Conservation (phyloP, 352 stramenopile species). For the Globisporangium okanoganense region DNA sequence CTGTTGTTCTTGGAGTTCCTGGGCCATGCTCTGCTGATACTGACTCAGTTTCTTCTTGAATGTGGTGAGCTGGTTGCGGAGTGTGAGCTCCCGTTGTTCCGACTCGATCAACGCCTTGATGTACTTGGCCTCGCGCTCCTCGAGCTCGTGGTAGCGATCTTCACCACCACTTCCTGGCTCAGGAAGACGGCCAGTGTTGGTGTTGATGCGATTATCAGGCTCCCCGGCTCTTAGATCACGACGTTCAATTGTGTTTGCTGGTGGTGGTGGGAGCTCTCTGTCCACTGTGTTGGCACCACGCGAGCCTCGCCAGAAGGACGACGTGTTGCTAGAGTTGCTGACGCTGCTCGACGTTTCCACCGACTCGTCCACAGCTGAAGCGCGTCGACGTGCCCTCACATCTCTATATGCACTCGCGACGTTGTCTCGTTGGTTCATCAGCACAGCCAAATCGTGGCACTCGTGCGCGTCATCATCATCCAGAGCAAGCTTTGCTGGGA, state of each 20-base stretch:
- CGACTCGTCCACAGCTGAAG: conserved; percentile 1
- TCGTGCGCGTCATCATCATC: not conserved
- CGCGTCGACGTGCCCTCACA: not conserved
- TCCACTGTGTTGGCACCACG: not conserved
- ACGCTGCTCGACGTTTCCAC: conserved; percentile 15
- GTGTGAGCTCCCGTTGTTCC: conserved; percentile 66
- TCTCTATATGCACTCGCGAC: not conserved
- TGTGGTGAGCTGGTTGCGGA: conserved; percentile 42
- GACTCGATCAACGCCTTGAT: conserved; percentile 74
- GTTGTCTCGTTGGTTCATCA: not conserved
- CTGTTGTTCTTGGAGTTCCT: conserved; percentile 41
- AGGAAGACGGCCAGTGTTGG: not conserved
- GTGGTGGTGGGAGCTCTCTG: not conserved
- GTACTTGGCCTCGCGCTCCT: conserved; percentile 69
- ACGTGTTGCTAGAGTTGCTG: conserved; percentile 12
- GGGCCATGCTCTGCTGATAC: conserved; percentile 34
- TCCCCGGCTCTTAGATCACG: not conserved
- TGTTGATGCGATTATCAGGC: not conserved
- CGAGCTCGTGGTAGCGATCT: conserved; percentile 40
- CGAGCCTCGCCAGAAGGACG: conserved; percentile 11
- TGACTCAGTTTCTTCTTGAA: conserved; percentile 43
- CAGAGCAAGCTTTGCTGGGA: not conserved
- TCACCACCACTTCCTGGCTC: not conserved
- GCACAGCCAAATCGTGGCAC: not conserved
- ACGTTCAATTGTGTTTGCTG: not conserved